phyloP scores from a whole-genome alignment of 257 asterid genomes.

The Ilex asprella region DNA sequence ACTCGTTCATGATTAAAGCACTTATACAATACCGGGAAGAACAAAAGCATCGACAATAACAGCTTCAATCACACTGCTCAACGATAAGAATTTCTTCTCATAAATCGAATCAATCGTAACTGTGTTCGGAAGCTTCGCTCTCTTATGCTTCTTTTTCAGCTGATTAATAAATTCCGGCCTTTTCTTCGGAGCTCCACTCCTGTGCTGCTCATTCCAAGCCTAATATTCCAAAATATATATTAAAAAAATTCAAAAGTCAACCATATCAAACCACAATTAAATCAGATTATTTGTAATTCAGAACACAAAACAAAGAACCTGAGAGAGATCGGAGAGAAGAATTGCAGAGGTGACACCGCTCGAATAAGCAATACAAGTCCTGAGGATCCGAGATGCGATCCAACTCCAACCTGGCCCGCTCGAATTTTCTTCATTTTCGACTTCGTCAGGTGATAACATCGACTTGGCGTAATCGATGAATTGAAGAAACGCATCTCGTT shows the following conservation, averaged over 20 bases:
- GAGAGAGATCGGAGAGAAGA: slow-evolving; percentile 88
- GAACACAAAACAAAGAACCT: slow-evolving; percentile 26
- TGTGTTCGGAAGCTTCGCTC: slow-evolving; percentile 63
- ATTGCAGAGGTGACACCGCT: slow-evolving; percentile 96
- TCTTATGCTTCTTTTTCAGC: slow-evolving; percentile 61
- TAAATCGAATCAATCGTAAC: slow-evolving; percentile 79
- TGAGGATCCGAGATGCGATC: slow-evolving; percentile 66
- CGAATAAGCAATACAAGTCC: slow-evolving; percentile 66
- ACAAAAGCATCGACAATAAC: slow-evolving; percentile 62
- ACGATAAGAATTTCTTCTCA: slow-evolving; percentile 73
- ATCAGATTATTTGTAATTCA: too few species aligned
- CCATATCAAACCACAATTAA: neutral
- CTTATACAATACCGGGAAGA: slow-evolving; percentile 64
- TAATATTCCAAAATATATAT: slow-evolving; percentile 7
- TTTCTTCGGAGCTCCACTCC: slow-evolving; percentile 71
- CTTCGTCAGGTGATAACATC: slow-evolving; percentile 25
- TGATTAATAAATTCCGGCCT: slow-evolving; percentile 50
- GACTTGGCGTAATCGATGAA: slow-evolving; percentile 61
- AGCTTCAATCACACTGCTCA: slow-evolving; percentile 85
- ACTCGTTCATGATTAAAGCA: slow-evolving; percentile 4
- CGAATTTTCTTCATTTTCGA: slow-evolving; percentile 34
- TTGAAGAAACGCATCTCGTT: slow-evolving; percentile 53
- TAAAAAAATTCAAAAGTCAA: neutral
- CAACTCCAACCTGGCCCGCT: slow-evolving; percentile 80
- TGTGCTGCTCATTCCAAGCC: slow-evolving; percentile 91